Evolutionary conservation across 176 grass and related monocot genomes (phyloP).

Genomic region (Poa pratensis): DNA sequence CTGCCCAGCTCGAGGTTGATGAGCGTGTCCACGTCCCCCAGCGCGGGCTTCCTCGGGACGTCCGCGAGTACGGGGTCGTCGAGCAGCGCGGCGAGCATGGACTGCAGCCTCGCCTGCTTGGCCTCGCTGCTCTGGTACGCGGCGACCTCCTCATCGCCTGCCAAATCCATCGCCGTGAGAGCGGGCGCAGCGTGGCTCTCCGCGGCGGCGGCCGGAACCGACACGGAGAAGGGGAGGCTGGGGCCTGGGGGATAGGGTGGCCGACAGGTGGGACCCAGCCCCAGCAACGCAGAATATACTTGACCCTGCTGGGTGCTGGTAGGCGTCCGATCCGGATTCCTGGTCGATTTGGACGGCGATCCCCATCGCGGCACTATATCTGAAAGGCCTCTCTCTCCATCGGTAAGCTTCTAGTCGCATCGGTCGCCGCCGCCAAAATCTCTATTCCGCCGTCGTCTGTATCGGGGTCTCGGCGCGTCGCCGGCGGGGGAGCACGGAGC

Average conservation of each 20-base stretch:
- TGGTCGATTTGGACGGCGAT: conserved; percentile 6
- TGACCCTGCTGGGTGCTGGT: rapidly evolving
- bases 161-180: conserved; percentile 38
- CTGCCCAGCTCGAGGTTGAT: conserved; percentile 91
- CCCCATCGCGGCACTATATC: background rate
- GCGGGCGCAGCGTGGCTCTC: background rate
- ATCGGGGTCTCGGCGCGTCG: background rate
- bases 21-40: conserved; percentile 77
- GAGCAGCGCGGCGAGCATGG: conserved; percentile 76
- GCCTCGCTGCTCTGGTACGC: conserved; percentile 68
- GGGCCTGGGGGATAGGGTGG: background rate
- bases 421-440: conserved; percentile 29
- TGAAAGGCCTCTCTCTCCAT: background rate
- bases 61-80: conserved; percentile 77
- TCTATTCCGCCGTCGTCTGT: conserved; percentile 1
- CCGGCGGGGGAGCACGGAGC: conserved; percentile 1
- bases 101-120: conserved; percentile 74
- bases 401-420: conserved; percentile 36
- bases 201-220: background rate
- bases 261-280: background rate
- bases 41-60: conserved; percentile 63
- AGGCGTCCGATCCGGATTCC: conserved; percentile 28
- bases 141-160: conserved; percentile 45
- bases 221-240: background rate
- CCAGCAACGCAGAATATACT: background rate